phyloP scores from a whole-genome alignment of 257 asterid genomes.

The Solanum boliviense region DNA sequence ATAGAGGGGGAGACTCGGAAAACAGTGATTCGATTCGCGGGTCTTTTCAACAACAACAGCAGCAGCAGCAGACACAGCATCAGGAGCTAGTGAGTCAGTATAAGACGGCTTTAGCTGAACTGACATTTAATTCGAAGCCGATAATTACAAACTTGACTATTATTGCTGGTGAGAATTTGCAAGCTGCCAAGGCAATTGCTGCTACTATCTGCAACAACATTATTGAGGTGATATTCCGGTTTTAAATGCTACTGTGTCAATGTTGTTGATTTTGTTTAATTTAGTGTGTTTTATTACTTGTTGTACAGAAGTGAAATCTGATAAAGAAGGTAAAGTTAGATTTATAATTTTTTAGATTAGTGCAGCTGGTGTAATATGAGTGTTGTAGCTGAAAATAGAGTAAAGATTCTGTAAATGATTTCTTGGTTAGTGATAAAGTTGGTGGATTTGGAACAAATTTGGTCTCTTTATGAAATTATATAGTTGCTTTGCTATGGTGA shows the following conservation, averaged over 20 bases:
- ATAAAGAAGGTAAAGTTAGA: not conserved
- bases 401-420: not conserved
- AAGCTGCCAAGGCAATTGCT: constrained; percentile 84
- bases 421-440: not conserved
- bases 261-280: not conserved
- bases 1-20: constrained; percentile 36
- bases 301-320: not conserved
- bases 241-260: constrained; percentile 1
- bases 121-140: constrained; percentile 90
- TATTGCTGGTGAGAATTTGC: constrained; percentile 91
- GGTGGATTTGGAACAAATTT: not conserved
- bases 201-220: constrained; percentile 63
- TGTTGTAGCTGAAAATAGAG: not conserved
- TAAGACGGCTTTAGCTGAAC: constrained; percentile 78
- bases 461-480: not conserved
- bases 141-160: constrained; percentile 92
- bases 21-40: constrained; percentile 50
- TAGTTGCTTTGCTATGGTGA: not conserved
- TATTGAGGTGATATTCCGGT: constrained; percentile 77
- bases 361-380: not conserved
- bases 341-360: not conserved
- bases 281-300: not conserved
- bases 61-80: constrained; percentile 31
- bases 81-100: constrained; percentile 85
- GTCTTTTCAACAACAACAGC: constrained; percentile 21